Percentiles rank a stretch among this genome's conserved stretches.
Conservation (phyloP, 371 early-diverging fungal species). For the Apophysomyces ossiformis region DNA sequence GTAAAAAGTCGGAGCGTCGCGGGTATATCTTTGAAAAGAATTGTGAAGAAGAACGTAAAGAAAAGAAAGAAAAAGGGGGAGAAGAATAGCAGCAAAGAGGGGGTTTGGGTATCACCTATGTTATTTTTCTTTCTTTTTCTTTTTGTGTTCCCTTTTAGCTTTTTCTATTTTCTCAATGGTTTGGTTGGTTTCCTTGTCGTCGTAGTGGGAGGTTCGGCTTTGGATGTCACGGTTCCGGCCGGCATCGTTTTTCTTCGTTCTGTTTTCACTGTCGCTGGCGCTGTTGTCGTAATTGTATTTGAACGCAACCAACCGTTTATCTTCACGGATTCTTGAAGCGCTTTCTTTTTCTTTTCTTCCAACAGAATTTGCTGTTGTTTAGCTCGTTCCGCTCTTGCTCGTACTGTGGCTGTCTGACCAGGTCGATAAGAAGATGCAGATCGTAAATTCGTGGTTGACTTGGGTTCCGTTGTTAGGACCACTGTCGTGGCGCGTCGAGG, state of each 20-base stretch:
- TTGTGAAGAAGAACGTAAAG: no score
- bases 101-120: neutral
- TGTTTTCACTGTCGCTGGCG: conserved; percentile 27
- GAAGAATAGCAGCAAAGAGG: neutral
- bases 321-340: conserved; percentile 17
- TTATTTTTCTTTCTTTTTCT: conserved; percentile 9
- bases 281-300: neutral
- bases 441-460: conserved; percentile 15
- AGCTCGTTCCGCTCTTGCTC: conserved; percentile 51
- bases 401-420: conserved; percentile 41
- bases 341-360: conserved; percentile 38
- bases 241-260: conserved; percentile 41
- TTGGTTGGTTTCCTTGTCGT: neutral
- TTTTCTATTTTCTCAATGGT: conserved; percentile 12
- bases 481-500: conserved; percentile 9
- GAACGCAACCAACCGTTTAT: conserved; percentile 21
- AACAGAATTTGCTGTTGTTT: conserved; percentile 30
- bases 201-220: neutral
- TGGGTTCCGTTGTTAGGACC: neutral
- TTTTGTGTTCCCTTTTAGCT: neutral
- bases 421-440: conserved; percentile 30
- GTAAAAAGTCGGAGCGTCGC: no score
- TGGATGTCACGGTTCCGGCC: conserved; percentile 1
- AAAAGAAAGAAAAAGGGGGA: no score
- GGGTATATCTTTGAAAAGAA: no score